phyloP scores from a whole-genome alignment of 2,329 filamentous ascomycete species.

The Ceratocystis cacaofunesta region DNA sequence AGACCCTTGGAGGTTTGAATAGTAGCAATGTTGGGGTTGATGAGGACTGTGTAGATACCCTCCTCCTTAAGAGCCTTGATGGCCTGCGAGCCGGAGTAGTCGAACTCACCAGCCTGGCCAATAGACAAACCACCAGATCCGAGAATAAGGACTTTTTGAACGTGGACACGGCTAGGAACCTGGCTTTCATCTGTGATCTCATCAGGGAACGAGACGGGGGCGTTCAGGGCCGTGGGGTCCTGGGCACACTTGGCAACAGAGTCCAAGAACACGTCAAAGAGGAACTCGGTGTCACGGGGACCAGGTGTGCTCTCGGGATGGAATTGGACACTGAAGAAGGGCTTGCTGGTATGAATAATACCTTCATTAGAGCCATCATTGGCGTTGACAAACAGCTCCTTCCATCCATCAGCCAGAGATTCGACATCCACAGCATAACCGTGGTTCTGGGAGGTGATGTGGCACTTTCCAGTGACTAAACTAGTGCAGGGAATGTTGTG shows the following conservation, averaged over 20 bases:
- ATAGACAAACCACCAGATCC: slow-evolving; percentile 93
- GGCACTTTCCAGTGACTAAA: slow-evolving; percentile 86
- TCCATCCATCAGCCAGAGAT: slow-evolving; percentile 65
- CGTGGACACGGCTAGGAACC: slow-evolving; percentile 43
- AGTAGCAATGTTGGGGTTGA: slow-evolving; percentile 98
- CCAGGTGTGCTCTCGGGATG: slow-evolving; percentile 95
- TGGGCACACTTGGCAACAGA: slow-evolving; percentile 60
- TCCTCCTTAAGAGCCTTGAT: slow-evolving; percentile 98
- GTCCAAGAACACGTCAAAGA: slow-evolving; percentile 93
- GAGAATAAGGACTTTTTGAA: slow-evolving; percentile 89
- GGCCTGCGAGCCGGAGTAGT: slow-evolving; percentile 95
- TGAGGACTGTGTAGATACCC: slow-evolving; percentile 92
- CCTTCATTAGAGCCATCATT: slow-evolving; percentile 98
- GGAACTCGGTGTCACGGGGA: slow-evolving; percentile 84
- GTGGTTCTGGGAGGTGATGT: slow-evolving; percentile 98
- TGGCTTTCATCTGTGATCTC: slow-evolving; percentile 58
- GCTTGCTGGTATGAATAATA: slow-evolving; percentile 71
- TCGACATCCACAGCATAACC: slow-evolving; percentile 81
- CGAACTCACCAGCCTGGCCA: slow-evolving; percentile 94
- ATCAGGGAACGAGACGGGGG: slow-evolving; percentile 75
- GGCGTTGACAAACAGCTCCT: slow-evolving; percentile 92
- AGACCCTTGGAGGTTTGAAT: slow-evolving; percentile 97
- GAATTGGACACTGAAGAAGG: slow-evolving; percentile 99
- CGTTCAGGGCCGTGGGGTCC: slow-evolving; percentile 49
- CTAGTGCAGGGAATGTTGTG: slow-evolving; percentile 98